Percentiles rank a stretch among this genome's conserved stretches.
Conservation (phyloP, 352 stramenopile species). For the Pythium diclinum region DNA sequence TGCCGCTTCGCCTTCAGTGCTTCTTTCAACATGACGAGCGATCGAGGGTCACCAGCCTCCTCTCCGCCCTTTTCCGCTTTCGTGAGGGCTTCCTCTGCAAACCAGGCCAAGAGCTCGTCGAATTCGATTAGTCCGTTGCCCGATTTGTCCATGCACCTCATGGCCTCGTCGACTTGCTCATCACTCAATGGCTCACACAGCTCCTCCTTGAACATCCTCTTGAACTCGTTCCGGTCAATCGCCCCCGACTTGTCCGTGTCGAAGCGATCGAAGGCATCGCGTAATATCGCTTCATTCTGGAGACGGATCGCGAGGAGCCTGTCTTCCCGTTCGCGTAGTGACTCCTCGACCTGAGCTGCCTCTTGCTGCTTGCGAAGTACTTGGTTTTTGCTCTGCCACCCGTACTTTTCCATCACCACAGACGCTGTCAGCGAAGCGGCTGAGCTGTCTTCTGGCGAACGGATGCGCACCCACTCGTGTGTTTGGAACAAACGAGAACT, state of each 20-base stretch:
- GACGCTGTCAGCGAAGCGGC: neutral
- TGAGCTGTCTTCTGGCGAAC: neutral
- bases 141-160: conserved; percentile 41
- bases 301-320: conserved; percentile 32
- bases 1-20: conserved; percentile 37
- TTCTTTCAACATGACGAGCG: conserved; percentile 35
- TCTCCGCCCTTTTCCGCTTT: conserved; percentile 12
- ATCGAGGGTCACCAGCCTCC: conserved; percentile 1
- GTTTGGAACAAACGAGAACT: conserved; percentile 22
- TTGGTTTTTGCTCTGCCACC: conserved; percentile 24
- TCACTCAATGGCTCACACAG: conserved; percentile 40
- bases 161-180: conserved; percentile 32
- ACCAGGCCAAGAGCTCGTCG: conserved; percentile 43
- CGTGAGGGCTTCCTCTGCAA: conserved; percentile 32
- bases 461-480: conserved; percentile 24
- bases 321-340: conserved; percentile 24
- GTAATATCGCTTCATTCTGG: conserved; percentile 41
- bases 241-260: conserved; percentile 38
- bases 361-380: neutral
- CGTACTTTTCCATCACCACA: conserved; percentile 27
- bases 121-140: conserved; percentile 44
- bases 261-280: conserved; percentile 44
- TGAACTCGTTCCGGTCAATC: conserved; percentile 38
- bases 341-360: conserved; percentile 10
- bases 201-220: conserved; percentile 46